Conservation (phyloP, 805 yeast species). For the Candida ficus region DNA sequence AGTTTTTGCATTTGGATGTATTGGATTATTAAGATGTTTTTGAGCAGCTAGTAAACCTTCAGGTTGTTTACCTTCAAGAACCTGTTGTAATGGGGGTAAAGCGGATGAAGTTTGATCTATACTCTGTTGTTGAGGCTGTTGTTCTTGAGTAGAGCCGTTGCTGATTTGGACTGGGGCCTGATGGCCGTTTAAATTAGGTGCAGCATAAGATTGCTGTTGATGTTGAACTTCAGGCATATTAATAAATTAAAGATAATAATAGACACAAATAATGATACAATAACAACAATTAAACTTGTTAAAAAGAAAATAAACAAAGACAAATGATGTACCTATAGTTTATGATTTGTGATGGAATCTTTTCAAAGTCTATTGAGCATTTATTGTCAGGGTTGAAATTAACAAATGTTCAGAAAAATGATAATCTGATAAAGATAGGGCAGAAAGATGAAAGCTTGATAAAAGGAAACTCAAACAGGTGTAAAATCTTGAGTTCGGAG, state of each 20-base stretch:
- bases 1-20: slow-evolving; percentile 54
- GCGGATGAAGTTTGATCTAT: background rate
- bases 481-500: no score
- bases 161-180: slow-evolving; percentile 1
- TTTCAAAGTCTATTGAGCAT: no score
- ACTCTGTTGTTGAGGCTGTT: background rate
- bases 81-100: background rate
- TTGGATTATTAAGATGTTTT: slow-evolving; percentile 11
- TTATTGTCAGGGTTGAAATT: no score
- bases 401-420: no score
- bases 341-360: no score
- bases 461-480: no score
- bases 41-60: background rate
- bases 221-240: slow-evolving; percentile 7
- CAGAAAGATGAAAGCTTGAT: no score
- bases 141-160: background rate
- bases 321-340: no score
- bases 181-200: background rate
- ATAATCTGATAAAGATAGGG: no score
- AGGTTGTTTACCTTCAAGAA: background rate
- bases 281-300: no score
- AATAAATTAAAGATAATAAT: background rate
- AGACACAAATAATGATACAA: background rate
- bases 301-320: no score
- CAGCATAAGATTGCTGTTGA: slow-evolving; percentile 2